Evolutionary conservation across 371 early-diverging fungal genomes (phyloP), one percentile per base, ranked within the genome.

Genomic region (Mortierella polycephala): DNA sequence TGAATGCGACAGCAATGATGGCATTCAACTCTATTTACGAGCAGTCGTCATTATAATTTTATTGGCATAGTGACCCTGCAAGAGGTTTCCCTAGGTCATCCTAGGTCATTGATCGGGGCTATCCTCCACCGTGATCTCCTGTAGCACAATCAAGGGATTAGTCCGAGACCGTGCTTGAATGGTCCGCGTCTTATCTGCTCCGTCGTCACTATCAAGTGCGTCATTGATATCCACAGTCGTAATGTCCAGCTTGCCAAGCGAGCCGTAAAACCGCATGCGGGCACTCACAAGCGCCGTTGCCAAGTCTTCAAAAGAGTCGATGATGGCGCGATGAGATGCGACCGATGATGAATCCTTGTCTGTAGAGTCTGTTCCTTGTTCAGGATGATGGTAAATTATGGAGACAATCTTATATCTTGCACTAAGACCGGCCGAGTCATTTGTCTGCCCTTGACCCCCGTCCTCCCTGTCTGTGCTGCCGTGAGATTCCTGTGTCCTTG

Each of bases 161-260:
- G 74, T 52, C 40, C 65, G 64, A 45, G 74, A 68, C 9, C 57
- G 21, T 11, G 74, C 74, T 49, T 41, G 63, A 23, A 74, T 74
- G 7, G 44, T 18, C 54, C 67, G n/a, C 1, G 30, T 51, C 44
- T 57, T 63, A 42, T 30, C 60, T 10, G n/a, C 41, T 49, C n/a
- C 61, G 13, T 7, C 42, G 50, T 42, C 39, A 13, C 30, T 49
- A n/a, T 68, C 74, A 3, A 74, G 64, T 11, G 59, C 20, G 37
- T 74, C 74, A 12, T 63, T 60, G 45, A 69, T 57, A 5, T 64
- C 58, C 44, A 65, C n/a, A 7, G 64, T 42, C 39, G 60, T 30
- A 9, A 67, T 23, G 41, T 74, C 69, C 20, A 56, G 12, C 1
- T 41, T 44, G 13, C 65, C 37, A 7, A 74, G 45, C 12, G 47